phyloP scores from a whole-genome alignment of 1,284 basidiomycete genomes.

The Rhodotorula glutinis region DNA sequence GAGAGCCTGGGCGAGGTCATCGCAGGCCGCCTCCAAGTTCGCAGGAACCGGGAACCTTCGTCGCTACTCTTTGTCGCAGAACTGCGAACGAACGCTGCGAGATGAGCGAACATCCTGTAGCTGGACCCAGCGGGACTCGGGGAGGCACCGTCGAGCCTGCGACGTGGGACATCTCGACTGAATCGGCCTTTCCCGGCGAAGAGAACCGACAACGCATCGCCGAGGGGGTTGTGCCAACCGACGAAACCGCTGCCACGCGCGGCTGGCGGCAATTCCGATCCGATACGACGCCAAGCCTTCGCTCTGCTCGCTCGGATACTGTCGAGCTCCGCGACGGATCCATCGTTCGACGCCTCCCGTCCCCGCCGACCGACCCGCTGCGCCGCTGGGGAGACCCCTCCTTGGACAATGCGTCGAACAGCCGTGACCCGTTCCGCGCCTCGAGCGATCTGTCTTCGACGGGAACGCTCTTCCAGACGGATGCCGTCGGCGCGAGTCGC shows the following conservation, averaged over 20 bases:
- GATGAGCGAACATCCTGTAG: background rate
- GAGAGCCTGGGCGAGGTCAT: no score
- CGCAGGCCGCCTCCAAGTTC: no score
- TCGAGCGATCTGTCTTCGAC: background rate
- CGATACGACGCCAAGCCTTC: no score
- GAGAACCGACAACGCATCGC: background rate
- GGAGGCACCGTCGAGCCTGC: background rate
- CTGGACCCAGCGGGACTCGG: background rate
- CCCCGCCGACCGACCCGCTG: background rate
- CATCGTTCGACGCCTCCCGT: background rate
- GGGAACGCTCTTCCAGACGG: background rate
- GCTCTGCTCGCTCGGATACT: background rate
- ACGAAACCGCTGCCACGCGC: no score
- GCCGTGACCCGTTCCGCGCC: slow-evolving; percentile 1
- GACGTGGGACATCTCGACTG: no score
- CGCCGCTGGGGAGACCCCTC: background rate
- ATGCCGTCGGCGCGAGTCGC: background rate
- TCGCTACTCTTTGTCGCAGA: no score
- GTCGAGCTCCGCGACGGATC: slow-evolving; percentile 1
- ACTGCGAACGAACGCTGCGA: background rate
- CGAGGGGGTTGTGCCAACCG: no score
- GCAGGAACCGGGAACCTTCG: no score
- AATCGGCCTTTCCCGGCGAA: background rate
- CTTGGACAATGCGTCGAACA: background rate
- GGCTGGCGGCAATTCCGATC: no score